phyloP scores from a whole-genome alignment of 2,329 filamentous ascomycete genomes.

The Pseudocercospora eumusae region DNA sequence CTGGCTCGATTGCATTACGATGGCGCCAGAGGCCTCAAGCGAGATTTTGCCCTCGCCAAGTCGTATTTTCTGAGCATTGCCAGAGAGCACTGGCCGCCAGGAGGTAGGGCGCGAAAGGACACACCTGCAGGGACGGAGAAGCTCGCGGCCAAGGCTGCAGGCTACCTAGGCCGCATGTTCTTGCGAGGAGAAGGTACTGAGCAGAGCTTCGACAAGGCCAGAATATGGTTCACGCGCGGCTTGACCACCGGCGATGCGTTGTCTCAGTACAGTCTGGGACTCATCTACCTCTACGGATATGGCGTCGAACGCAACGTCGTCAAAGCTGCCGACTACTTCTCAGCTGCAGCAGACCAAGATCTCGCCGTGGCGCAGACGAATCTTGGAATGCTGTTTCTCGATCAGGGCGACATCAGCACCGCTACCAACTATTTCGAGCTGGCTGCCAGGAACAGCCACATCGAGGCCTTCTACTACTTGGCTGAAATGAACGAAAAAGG shows the following conservation, averaged over 20 bases:
- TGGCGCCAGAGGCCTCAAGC: conserved; percentile 72
- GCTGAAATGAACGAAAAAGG: conserved; percentile 83
- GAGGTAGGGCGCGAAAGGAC: conserved; percentile 72
- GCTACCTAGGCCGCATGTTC: conserved; percentile 86
- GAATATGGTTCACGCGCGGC: conserved; percentile 81
- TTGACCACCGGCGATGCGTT: conserved; percentile 73
- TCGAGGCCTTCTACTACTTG: conserved; percentile 89
- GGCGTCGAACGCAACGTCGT: conserved; percentile 69
- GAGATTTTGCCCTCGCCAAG: conserved; percentile 71
- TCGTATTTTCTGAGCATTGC: conserved; percentile 80
- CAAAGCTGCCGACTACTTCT: conserved; percentile 74
- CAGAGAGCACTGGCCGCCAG: conserved; percentile 73
- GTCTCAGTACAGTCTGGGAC: conserved; percentile 78
- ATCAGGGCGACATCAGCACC: conserved; percentile 79
- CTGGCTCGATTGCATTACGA: conserved; percentile 87
- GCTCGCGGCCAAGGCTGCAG: conserved; percentile 78
- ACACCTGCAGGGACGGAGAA: conserved; percentile 72
- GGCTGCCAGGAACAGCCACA: conserved; percentile 76
- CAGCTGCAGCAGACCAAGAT: conserved; percentile 77
- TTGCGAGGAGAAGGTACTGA: conserved; percentile 80
- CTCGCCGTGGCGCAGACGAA: conserved; percentile 78
- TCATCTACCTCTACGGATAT: conserved; percentile 80
- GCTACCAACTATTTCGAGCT: conserved; percentile 87
- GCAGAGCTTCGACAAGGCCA: conserved; percentile 74
- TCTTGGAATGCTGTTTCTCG: conserved; percentile 79